Evolutionary conservation across 2,329 filamentous ascomycete species (phyloP).

Genomic region (Aspergillus floridensis): DNA sequence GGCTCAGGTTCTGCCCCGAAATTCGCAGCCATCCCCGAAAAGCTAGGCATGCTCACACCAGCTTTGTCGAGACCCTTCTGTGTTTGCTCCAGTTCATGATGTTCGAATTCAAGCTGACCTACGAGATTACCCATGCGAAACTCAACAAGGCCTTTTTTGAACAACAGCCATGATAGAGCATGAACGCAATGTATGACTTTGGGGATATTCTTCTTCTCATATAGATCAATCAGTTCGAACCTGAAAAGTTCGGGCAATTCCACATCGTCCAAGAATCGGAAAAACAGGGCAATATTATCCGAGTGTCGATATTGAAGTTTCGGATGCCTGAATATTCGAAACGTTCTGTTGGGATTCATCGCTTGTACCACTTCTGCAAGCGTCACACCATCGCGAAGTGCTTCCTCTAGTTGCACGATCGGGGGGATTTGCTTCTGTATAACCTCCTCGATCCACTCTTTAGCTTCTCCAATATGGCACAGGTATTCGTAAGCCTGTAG

Average conservation of each 20-base stretch:
- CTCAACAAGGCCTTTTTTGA: conserved; percentile 88
- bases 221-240: conserved; percentile 94
- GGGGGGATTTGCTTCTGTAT: conserved; percentile 82
- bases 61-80: conserved; percentile 96
- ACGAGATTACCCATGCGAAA: conserved; percentile 97
- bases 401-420: conserved; percentile 91
- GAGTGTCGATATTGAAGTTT: conserved; percentile 93
- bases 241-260: conserved; percentile 92
- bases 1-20: conserved; percentile 83
- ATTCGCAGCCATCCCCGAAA: conserved; percentile 93
- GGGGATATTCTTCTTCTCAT: conserved; percentile 99
- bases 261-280: conserved; percentile 86
- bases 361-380: conserved; percentile 91
- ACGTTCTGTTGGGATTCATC: conserved; percentile 71
- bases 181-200: conserved; percentile 99
- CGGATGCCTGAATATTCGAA: conserved; percentile 80
- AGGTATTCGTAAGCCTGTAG: conserved; percentile 97
- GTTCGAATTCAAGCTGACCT: conserved; percentile 93
- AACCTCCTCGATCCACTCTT: conserved; percentile 97
- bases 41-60: conserved; percentile 93
- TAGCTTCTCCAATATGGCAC: conserved; percentile 97
- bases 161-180: conserved; percentile 94
- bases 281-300: conserved; percentile 96
- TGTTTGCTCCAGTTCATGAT: conserved; percentile 94
- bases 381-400: conserved; percentile 86